Evolutionary conservation across 306 rosid genomes (phyloP).

Genomic region (Lagenaria siceraria): DNA sequence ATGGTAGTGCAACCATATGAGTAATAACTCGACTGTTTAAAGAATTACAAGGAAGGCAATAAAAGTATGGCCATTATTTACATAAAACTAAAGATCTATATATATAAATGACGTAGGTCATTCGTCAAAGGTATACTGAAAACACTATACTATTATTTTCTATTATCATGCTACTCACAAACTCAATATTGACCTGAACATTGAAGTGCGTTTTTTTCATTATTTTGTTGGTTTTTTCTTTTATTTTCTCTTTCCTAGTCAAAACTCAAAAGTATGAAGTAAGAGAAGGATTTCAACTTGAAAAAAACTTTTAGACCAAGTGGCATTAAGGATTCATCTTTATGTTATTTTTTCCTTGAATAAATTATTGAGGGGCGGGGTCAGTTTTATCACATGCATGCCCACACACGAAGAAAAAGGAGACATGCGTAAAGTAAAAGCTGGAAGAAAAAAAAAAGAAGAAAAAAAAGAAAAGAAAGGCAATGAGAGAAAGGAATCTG

Average conservation of each 20-base stretch:
- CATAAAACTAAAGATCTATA: no score
- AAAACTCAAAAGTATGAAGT: background rate
- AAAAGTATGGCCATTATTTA: no score
- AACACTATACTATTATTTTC: no score
- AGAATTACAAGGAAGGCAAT: no score
- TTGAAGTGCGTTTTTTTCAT: no score
- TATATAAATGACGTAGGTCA: no score
- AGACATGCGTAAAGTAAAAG: background rate
- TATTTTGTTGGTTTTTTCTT: no score
- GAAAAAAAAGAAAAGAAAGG: background rate
- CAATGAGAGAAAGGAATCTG: conserved; percentile 4
- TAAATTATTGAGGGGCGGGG: background rate
- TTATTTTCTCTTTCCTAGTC: background rate
- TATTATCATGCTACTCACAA: no score
- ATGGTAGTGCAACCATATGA: no score
- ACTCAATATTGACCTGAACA: no score
- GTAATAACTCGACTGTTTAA: no score
- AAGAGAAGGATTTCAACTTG: background rate
- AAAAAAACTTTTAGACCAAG: background rate
- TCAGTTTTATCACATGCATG: background rate
- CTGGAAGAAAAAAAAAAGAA: background rate
- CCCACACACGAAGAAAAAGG: background rate
- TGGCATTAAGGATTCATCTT: background rate
- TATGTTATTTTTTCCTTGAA: background rate
- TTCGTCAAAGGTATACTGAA: no score